Base-by-base conservation (phyloP, 163 green algal genomes). In the Chlorella variabilis region DNA sequence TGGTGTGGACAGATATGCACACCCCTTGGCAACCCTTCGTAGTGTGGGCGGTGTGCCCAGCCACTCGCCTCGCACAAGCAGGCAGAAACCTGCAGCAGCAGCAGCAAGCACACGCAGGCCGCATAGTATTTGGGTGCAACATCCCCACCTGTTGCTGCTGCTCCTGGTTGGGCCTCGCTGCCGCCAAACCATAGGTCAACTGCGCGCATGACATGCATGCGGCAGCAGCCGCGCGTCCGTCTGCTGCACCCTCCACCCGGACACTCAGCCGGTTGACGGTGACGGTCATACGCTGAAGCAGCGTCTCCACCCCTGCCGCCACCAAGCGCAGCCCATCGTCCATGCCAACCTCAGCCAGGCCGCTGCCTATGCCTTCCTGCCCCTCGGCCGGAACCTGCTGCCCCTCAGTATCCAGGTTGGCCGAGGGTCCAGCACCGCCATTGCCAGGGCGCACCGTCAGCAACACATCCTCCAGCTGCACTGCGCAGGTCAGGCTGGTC, bases 261-360 rank as follows among this genome's bases (percentile, higher is more conserved):
- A 90, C 39, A 61, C 73, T 85, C 3, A 80, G 73, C 29, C 73
- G 62, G 11, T 15, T 70, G 25, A 80, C 29, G 7, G 67, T 75
- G 8, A 91, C 39, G 21, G 41, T 80, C 75, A 90, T 66, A 23
- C 86, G 77, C 76, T 91, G 88, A 71, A 92, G 76, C 69, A 90
- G 38, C 4, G 71, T 39, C 63, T 92, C 88, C 39, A 92, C 48
- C 13, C 82, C 84, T 0, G 83, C 81, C 1, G 86, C 88, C 34
- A 92, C 87, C 33, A 84, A 36, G 3, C 71, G 76, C 34, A 90
- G 79, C 20, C 87, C 87, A 11, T 91, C 87, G 4, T 81, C 25
- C 3, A 71, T 71, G 58, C 75, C 59, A 36, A n/a, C 36, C 54
- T n/a, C n/a, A n/a, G 17, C 48, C 20, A 20, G 41, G 27, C 36